Base-by-base conservation (phyloP, 2,329 filamentous ascomycete species). In the Lasiodiplodia sp. region DNA sequence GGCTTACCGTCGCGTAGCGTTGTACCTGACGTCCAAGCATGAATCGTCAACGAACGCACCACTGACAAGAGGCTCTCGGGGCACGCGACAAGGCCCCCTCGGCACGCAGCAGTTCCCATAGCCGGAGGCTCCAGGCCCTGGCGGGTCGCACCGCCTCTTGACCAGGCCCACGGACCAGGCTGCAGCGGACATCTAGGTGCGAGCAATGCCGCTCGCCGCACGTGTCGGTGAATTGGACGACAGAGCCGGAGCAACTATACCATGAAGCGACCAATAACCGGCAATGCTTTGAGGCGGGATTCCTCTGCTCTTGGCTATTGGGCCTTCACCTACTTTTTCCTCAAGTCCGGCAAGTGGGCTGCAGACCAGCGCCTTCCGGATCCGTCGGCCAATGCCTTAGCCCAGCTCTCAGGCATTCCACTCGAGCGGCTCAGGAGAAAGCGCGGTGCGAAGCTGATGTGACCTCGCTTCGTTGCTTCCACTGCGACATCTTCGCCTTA, bases 141-240 rank as follows among this genome's bases (percentile, higher is more conserved):
- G 37, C 37, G 56, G 56, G 37, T 47, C 56, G 38, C 56, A 60
- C 40, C 56, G 56, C 37, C 56, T n/a, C 21, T 38, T 37, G n/a
- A 23, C 25, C 18, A 14, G 44, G 34, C 10, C n/a, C 44, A 52
- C 60, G 44, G 60, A 18, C 58, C 44, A 51, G 28, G 28, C 28
- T n/a, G n/a, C 44, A 16, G 28, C 38, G 56, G 14, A 47, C 28
- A 21, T 21, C 3, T 28, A 28, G 4, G 25, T 28, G 25, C 25
- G 25, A 28, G 25, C 3, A 28, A 28, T 28, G 28, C 28, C 28
- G 28, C 28, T 28, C 28, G 28, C 28, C 28, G 31, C 31, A 34
- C 31, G 31, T 34, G 31, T 34, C 31, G 31, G 31, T 34, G 31
- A 34, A 34, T 34, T 34, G 31, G 31, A 34, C 31, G 8, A 7